Conservation (phyloP, 108 stramenopile genomes). For the Mediolabrus comicus region DNA sequence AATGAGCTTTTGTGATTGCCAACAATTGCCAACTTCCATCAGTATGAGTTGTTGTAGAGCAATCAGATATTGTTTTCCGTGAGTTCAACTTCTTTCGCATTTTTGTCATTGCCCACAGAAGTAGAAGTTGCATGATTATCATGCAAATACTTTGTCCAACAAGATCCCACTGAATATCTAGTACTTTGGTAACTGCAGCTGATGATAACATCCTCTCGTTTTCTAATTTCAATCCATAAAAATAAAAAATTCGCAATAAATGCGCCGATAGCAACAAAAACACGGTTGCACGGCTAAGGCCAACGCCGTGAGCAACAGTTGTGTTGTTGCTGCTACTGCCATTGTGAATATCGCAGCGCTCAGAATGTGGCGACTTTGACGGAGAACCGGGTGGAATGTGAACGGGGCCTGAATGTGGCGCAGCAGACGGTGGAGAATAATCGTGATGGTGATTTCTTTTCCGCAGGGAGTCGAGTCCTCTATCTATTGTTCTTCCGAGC, state of each 20-base stretch:
- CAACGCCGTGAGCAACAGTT: background rate
- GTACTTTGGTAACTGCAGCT: background rate
- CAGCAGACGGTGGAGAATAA: background rate
- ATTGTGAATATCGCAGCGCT: background rate
- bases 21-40: background rate
- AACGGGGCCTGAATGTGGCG: background rate
- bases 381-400: background rate
- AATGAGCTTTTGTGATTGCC: constrained; percentile 1
- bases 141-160: constrained; percentile 42
- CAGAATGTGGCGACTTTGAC: background rate
- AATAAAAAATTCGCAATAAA: constrained; percentile 43
- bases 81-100: too few relatives aligned
- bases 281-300: constrained; percentile 36
- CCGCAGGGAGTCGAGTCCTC: constrained; percentile 1
- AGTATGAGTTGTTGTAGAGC: background rate
- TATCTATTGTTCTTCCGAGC: background rate
- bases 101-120: constrained; percentile 28
- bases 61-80: too few relatives aligned
- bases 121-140: constrained; percentile 38
- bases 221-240: constrained; percentile 33
- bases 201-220: background rate
- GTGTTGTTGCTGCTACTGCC: background rate
- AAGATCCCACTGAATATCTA: constrained; percentile 23
- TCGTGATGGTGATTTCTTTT: constrained; percentile 1
- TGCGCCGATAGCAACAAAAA: constrained; percentile 36